Conservation (phyloP, 805 yeast genomes). For the Cyberlindnera galapagoensis region DNA sequence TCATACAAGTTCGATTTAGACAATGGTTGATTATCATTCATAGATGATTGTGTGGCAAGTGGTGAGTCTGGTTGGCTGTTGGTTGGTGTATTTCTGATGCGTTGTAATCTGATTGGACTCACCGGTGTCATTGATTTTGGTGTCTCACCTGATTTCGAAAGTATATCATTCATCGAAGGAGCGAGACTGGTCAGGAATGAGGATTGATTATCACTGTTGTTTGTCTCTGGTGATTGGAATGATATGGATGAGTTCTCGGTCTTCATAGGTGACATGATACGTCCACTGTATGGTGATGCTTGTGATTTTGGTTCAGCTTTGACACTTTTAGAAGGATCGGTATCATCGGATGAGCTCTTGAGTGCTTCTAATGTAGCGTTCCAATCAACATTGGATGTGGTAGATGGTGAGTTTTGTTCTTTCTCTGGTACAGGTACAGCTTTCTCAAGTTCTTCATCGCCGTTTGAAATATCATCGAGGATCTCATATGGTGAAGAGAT, state of each 20-base stretch:
- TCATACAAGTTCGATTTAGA: conserved; percentile 13
- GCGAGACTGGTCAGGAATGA: conserved; percentile 1
- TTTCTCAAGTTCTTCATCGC: too few species aligned
- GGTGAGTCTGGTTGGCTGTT: neutral
- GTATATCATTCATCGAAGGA: neutral
- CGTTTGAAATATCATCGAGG: too few species aligned
- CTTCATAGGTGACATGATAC: conserved; percentile 13
- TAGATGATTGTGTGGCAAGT: conserved; percentile 2
- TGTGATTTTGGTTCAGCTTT: conserved; percentile 3
- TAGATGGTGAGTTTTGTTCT: conserved; percentile 1
- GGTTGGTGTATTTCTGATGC: neutral
- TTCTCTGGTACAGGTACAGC: neutral
- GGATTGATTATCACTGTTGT: conserved; percentile 1
- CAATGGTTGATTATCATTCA: conserved; percentile 3
- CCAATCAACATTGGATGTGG: conserved; percentile 17
- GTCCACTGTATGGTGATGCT: conserved; percentile 13
- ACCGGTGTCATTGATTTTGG: conserved; percentile 6
- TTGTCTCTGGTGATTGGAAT: conserved; percentile 4
- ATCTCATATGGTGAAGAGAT: too few species aligned
- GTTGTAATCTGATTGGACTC: conserved; percentile 7
- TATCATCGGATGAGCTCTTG: conserved; percentile 4
- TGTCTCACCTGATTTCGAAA: neutral
- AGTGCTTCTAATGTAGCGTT: conserved; percentile 19
- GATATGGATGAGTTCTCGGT: conserved; percentile 1
- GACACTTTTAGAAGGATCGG: too few species aligned